Evolutionary conservation across 768 basidiomycete genomes (phyloP), one percentile per base, ranked within the genome.

Genomic region (Amyloporia xantha): DNA sequence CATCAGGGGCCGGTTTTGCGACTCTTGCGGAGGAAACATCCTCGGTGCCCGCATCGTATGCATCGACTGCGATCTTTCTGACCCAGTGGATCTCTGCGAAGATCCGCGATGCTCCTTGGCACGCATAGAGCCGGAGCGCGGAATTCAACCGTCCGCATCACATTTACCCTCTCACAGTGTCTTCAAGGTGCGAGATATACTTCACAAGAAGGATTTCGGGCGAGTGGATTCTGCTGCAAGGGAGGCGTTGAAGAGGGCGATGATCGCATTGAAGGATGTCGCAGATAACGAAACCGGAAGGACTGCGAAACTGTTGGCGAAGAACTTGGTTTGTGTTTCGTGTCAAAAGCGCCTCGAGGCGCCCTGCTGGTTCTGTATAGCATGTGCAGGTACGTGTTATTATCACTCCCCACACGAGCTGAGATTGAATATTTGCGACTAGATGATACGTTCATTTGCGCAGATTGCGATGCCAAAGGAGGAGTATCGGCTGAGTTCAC

Each of bases 281-380:
- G 41, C 46, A 23, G 42, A 26, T 3, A 33, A 33, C 30, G 30
- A 7, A 5, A n/a, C 24, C 43, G 23, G n/a, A 36, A 36, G 7
- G 36, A 37, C 37, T 15, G 36, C 46, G 23, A 39, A 47, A 24
- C 15, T 47, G 28, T 13, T 47, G 5, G 21, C n/a, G 37, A 21
- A 15, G 45, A 42, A 60, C 35, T 53, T 59, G 5, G 21, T 40
- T 6, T 66, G 66, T 41, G 47, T 52, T 12, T 48, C 50, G 1
- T 66, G 66, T 51, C 41, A 48, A 1, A 46, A 57, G 15, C 45
- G 25, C 2, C 47, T 62, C n/a, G 39, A 53, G 2, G 51, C 56
- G 41, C 63, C 66, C 3, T 66, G 59, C 47, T 66, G 66, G 64
- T 66, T 56, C 26, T 67, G 63, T 44, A 56, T 62, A 5, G 48